Conservation (phyloP, 140 eudicot species). For the Ambrosia hybrid region DNA sequence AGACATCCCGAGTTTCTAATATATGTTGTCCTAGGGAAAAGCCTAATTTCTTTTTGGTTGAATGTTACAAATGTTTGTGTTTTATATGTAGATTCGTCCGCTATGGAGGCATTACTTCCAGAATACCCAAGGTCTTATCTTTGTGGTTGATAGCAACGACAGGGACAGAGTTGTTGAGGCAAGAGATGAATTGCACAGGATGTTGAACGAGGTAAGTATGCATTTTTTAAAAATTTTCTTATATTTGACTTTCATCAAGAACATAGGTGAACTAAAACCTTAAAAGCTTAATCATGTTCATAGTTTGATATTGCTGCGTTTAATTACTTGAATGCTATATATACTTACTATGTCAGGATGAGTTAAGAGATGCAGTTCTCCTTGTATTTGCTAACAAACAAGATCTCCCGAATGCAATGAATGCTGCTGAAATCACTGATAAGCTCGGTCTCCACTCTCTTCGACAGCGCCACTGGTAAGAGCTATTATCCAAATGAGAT, state of each 20-base stretch:
- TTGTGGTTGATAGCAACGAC: conserved; percentile 91
- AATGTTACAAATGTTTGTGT: background rate
- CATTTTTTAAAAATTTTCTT: background rate
- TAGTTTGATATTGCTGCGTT: background rate
- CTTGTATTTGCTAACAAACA: conserved; percentile 92
- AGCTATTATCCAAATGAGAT: background rate
- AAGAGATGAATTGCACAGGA: conserved; percentile 88
- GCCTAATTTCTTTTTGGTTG: background rate
- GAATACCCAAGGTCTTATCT: conserved; percentile 88
- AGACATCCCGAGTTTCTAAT: background rate
- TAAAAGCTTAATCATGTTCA: background rate
- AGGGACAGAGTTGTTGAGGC: conserved; percentile 95
- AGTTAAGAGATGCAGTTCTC: conserved; percentile 83
- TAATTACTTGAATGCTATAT: background rate
- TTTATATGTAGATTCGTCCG: conserved; percentile 65
- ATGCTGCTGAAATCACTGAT: conserved; percentile 94
- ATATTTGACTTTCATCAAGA: background rate
- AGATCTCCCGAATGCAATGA: conserved; percentile 95
- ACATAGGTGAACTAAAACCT: background rate
- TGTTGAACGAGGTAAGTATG: conserved; percentile 76
- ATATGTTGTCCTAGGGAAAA: background rate
- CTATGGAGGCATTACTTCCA: conserved; percentile 95
- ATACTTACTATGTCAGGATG: conserved; percentile 50
- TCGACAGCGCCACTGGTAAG: conserved; percentile 90
- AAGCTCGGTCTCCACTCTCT: conserved; percentile 94